phyloP scores from a whole-genome alignment of 768 basidiomycete species.

The Suillus occidentalis region DNA sequence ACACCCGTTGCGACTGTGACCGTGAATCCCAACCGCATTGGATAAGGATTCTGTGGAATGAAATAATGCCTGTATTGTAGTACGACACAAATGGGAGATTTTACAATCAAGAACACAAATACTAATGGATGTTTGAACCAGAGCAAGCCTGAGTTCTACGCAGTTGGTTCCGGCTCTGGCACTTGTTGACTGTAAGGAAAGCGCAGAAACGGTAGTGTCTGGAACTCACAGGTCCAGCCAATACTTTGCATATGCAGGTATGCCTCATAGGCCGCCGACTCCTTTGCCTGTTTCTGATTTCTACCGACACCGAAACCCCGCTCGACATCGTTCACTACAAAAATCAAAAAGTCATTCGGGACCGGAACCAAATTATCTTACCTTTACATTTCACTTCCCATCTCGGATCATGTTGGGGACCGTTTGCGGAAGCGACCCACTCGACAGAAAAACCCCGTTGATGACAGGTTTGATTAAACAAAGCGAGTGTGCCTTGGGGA shows the following conservation, averaged over 20 bases:
- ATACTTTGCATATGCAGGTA: slow-evolving; percentile 38
- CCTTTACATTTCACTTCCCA: slow-evolving; percentile 58
- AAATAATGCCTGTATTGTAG: background rate
- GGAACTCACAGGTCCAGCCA: slow-evolving; percentile 44
- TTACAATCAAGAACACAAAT: background rate
- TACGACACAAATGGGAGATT: background rate
- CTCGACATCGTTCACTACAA: slow-evolving; percentile 49
- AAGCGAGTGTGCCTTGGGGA: slow-evolving; percentile 35
- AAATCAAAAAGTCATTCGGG: background rate
- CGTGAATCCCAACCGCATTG: background rate
- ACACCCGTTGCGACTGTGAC: background rate
- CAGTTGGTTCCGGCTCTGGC: background rate
- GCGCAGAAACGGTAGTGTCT: background rate
- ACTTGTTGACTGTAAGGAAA: background rate
- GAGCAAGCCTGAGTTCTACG: background rate
- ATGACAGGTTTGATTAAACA: slow-evolving; percentile 53
- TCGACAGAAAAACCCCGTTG: slow-evolving; percentile 44
- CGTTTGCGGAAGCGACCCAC: slow-evolving; percentile 47
- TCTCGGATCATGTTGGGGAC: slow-evolving; percentile 53
- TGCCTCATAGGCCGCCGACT: slow-evolving; percentile 61
- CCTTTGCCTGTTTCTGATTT: slow-evolving; percentile 64
- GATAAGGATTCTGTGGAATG: background rate
- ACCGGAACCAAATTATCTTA: slow-evolving; percentile 30
- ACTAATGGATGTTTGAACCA: background rate
- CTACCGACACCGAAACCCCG: slow-evolving; percentile 52